Evolutionary conservation across 2,329 filamentous ascomycete species (phyloP).

Genomic region (Setomelanomma holmii): DNA sequence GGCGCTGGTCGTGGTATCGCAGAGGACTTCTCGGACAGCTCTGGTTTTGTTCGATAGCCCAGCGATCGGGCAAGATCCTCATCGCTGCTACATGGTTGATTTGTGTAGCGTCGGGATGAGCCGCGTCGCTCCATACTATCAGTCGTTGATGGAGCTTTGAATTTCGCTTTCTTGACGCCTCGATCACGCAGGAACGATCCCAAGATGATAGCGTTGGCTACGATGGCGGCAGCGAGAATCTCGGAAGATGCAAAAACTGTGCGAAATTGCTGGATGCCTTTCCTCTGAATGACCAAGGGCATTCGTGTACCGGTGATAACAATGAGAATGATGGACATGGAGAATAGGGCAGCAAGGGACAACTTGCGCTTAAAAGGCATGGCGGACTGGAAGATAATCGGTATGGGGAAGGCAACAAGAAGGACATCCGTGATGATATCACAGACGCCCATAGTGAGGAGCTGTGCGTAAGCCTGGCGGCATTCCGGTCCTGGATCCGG

Average conservation of each 20-base stretch:
- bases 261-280: slow-evolving; percentile 83
- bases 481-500: slow-evolving; percentile 86
- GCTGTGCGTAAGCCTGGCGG: slow-evolving; percentile 83
- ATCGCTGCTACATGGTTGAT: slow-evolving; percentile 84
- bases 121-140: slow-evolving; percentile 64
- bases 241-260: slow-evolving; percentile 90
- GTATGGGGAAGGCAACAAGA: slow-evolving; percentile 86
- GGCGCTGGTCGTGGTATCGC: slow-evolving; percentile 51
- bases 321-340: slow-evolving; percentile 80
- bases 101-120: slow-evolving; percentile 67
- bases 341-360: slow-evolving; percentile 81
- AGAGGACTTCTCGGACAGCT: slow-evolving; percentile 54
- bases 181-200: slow-evolving; percentile 92
- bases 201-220: slow-evolving; percentile 87
- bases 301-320: slow-evolving; percentile 81
- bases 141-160: slow-evolving; percentile 63
- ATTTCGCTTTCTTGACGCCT: slow-evolving; percentile 86
- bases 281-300: slow-evolving; percentile 73
- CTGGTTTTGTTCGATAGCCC: slow-evolving; percentile 70
- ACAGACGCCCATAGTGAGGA: slow-evolving; percentile 87
- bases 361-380: slow-evolving; percentile 81
- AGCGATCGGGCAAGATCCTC: slow-evolving; percentile 85
- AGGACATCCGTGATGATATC: slow-evolving; percentile 90
- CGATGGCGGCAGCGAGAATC: slow-evolving; percentile 83
- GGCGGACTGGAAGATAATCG: slow-evolving; percentile 80